Percentiles rank a stretch among this genome's conserved stretches.
These are phyloP conservation scores for Climacium dendroides DNA, from an alignment of 225 moss, liverwort and hornwort species.

Conservation along the genomic window DNA sequence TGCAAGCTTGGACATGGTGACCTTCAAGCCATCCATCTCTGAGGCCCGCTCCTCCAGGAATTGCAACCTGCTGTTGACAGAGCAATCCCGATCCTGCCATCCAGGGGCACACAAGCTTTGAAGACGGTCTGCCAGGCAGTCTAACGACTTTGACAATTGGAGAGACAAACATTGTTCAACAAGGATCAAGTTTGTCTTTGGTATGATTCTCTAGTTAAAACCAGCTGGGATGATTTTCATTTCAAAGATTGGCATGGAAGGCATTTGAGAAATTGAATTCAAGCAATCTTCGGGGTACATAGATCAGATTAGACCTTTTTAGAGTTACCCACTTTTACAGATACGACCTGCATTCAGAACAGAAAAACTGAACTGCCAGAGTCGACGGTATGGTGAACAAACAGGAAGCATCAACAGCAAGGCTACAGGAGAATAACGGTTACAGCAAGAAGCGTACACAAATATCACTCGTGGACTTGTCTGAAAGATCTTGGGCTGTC, in stretches of 20 bases:
- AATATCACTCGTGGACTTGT: conserved; percentile 10
- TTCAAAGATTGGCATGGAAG: neutral
- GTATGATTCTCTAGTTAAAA: neutral
- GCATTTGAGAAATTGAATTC: neutral
- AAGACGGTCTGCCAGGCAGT: neutral
- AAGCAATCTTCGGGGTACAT: neutral
- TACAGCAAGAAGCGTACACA: conserved; percentile 2
- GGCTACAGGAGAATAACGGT: neutral
- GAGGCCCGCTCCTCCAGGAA: neutral
- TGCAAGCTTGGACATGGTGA: conserved; percentile 25
- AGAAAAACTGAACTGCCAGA: neutral
- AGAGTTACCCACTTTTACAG: neutral
- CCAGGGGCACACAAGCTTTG: neutral
- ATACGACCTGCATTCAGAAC: neutral
- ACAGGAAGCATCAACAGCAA: neutral
- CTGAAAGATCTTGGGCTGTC: neutral
- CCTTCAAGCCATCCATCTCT: conserved; percentile 17
- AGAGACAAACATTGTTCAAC: neutral
- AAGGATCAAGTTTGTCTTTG: neutral
- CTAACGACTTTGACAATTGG: neutral
- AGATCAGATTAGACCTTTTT: neutral
- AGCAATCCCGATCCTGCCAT: conserved; percentile 3
- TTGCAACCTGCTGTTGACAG: neutral
- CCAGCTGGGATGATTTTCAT: neutral
- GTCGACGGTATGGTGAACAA: neutral